Base-by-base conservation (phyloP, 2,329 filamentous ascomycete genomes). In the Calycina herbarum region DNA sequence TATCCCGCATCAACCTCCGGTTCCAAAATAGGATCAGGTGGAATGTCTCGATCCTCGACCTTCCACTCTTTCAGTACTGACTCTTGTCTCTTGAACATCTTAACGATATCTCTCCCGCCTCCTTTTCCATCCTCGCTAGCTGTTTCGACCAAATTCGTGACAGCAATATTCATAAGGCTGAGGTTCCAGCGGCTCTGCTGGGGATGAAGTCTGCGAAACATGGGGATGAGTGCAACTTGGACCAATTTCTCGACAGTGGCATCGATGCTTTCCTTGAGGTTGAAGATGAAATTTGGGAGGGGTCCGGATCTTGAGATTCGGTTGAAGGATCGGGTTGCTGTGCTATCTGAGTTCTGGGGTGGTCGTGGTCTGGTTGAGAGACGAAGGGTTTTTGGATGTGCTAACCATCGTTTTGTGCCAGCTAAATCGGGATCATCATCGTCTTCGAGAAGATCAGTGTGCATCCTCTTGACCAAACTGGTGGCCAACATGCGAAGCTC, bases 91-190 rank as follows among this genome's bases (percentile, higher is more conserved):
- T 82, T 87, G 76, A 97, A 96, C 93, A 97, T 96, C 73, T 82
- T 85, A 0, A 85, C 84, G 70, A 97, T 97, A 73, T 97, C 89
- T 69, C 90, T 83, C 0, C 91, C 92, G n/a, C 79, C 81, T 35
- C 83, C 85, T 65, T 82, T 80, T 35, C 79, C 69, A 35, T 75
- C 75, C 73, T 67, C 57, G 64, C 71, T 67, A 4, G 85, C 86
- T 17, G 80, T 81, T 51, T 84, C 80, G 1, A 83, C 83, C 89
- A 98, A 94, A 75, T 97, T 96, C 15, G 91, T 90, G 7, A 92
- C 93, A 57, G 92, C 94, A 27, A 98, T 81, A 70, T 97, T 98
- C 66, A 98, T 82, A 61, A 98, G 80, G 69, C 90, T 91, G 20
- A 97, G 78, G 70, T 94, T 91, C 90, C 92, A 96, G 1, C 86